Evolutionary conservation across 495 filamentous ascomycete genomes (phyloP).

Genomic region (Lepraria neglecta): DNA sequence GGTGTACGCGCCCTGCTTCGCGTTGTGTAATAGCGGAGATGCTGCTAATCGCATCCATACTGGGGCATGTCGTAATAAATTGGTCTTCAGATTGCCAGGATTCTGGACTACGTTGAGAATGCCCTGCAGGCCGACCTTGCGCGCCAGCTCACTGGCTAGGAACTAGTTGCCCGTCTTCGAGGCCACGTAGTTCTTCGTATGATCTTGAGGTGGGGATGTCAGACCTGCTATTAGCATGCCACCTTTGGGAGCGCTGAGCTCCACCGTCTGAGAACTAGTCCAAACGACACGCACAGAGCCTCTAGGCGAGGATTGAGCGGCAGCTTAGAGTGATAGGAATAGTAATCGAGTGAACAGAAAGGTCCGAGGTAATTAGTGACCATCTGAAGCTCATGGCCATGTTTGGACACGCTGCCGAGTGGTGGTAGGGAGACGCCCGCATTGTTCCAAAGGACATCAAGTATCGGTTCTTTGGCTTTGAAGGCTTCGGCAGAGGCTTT

Average conservation of each 20-base stretch:
- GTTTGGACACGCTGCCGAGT: constrained; percentile 27
- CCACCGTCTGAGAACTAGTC: constrained; percentile 16
- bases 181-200: constrained; percentile 33
- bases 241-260: constrained; percentile 27
- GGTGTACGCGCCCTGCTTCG: constrained; percentile 38
- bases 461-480: constrained; percentile 34
- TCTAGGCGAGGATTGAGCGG: constrained; percentile 8
- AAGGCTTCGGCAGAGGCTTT: constrained; percentile 41
- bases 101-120: constrained; percentile 40
- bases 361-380: constrained; percentile 38
- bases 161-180: constrained; percentile 40
- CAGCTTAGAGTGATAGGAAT: constrained; percentile 33
- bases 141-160: constrained; percentile 32
- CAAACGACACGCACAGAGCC: too few relatives aligned
- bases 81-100: constrained; percentile 38
- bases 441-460: constrained; percentile 53
- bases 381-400: constrained; percentile 38
- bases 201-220: constrained; percentile 22
- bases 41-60: constrained; percentile 22
- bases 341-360: constrained; percentile 34
- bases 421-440: constrained; percentile 43
- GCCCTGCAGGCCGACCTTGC: constrained; percentile 22
- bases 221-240: constrained; percentile 30
- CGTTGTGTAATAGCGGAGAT: constrained; percentile 29
- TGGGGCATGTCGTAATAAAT: constrained; percentile 28